phyloP scores from a whole-genome alignment of 805 yeast species.

The Myxozyma sirexii region DNA sequence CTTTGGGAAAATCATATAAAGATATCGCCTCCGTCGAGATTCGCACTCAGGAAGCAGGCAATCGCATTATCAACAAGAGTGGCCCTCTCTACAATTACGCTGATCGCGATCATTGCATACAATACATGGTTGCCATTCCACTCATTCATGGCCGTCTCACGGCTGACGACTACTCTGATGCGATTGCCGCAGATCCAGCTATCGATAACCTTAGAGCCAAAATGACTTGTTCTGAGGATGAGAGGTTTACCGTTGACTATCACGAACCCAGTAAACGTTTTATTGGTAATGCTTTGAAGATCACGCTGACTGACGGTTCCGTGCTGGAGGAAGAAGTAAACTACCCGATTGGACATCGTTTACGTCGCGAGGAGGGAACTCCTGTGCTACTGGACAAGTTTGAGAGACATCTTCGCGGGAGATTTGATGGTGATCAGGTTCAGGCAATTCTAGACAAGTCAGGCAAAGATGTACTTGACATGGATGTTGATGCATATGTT shows the following conservation, averaged over 20 bases:
- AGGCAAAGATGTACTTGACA: constrained; percentile 43
- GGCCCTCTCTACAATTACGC: constrained; percentile 67
- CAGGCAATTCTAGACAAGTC: constrained; percentile 46
- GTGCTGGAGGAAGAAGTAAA: constrained; percentile 57
- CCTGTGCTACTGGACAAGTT: constrained; percentile 57
- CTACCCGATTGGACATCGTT: constrained; percentile 59
- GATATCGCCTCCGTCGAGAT: constrained; percentile 56
- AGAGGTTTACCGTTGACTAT: constrained; percentile 54
- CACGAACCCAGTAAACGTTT: constrained; percentile 60
- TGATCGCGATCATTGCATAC: constrained; percentile 67
- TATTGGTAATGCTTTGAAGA: constrained; percentile 57
- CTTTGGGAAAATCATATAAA: constrained; percentile 49
- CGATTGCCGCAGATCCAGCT: constrained; percentile 54
- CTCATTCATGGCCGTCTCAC: constrained; percentile 57
- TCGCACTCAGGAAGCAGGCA: constrained; percentile 63
- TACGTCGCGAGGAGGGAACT: constrained; percentile 61
- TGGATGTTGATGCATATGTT: constrained; percentile 55
- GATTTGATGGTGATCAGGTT: constrained; percentile 48
- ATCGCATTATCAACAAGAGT: constrained; percentile 60
- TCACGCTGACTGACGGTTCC: constrained; percentile 59
- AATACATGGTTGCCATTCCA: constrained; percentile 64
- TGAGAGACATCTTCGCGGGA: constrained; percentile 53
- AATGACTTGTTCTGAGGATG: constrained; percentile 58
- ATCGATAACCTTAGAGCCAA: constrained; percentile 56
- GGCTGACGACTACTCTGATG: constrained; percentile 60